These are phyloP conservation scores for Kitagawia praeruptora DNA, from an alignment of 129 eudicot genomes.

Conservation along the genomic window DNA sequence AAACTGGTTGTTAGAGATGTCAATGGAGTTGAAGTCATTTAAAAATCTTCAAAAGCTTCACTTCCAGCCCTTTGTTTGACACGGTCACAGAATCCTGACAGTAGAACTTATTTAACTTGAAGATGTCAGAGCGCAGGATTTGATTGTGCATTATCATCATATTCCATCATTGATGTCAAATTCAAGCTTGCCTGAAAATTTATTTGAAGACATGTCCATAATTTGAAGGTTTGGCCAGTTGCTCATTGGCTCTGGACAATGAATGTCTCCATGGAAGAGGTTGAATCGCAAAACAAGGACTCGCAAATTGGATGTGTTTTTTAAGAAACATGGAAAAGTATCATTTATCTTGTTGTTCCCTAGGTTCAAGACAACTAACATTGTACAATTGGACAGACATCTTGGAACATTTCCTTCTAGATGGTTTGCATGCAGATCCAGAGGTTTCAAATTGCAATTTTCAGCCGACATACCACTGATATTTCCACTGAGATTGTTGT, in stretches of 20 bases:
- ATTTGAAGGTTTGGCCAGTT: slow-evolving; percentile 28
- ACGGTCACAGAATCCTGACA: slow-evolving; percentile 48
- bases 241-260: not conserved
- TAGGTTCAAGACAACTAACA: slow-evolving; percentile 46
- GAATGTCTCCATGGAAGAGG: slow-evolving; percentile 31
- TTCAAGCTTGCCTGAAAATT: slow-evolving; percentile 23
- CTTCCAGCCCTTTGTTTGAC: slow-evolving; percentile 35
- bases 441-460: slow-evolving; percentile 36
- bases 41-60: slow-evolving; percentile 41
- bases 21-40: slow-evolving; percentile 54
- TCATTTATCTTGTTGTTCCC: slow-evolving; percentile 39
- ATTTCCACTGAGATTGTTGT: too few relatives aligned
- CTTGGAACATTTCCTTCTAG: slow-evolving; percentile 41
- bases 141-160: slow-evolving; percentile 1
- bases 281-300: slow-evolving; percentile 52
- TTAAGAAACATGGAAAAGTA: slow-evolving; percentile 43
- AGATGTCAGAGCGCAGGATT: not conserved
- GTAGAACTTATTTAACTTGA: slow-evolving; percentile 4
- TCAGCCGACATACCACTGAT: slow-evolving; percentile 13
- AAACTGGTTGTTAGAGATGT: slow-evolving; percentile 46
- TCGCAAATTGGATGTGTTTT: slow-evolving; percentile 31
- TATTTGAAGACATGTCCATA: slow-evolving; percentile 45
- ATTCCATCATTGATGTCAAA: slow-evolving; percentile 36
- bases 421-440: slow-evolving; percentile 36
- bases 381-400: slow-evolving; percentile 33